Base-by-base conservation (phyloP, 257 asterid genomes). In the Solanum virginianum region DNA sequence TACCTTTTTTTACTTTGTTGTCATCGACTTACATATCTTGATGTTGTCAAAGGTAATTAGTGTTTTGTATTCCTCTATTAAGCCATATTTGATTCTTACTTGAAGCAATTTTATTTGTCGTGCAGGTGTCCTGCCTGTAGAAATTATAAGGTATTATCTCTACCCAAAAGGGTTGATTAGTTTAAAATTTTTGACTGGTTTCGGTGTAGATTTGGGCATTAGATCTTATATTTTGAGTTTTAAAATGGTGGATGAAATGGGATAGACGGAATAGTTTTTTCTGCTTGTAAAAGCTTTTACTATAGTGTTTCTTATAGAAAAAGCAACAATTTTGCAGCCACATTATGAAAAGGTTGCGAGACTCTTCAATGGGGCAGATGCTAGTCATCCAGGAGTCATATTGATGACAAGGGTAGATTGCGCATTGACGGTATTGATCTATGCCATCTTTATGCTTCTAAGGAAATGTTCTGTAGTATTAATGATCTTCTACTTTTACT, bases 101-200 rank as follows among this genome's bases (percentile, higher is more conserved):
- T 72, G 63, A 80, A 84, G 24, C 71, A 80, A 75, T 83, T 16
- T 84, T 29, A 36, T 84, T 85, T 84, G 36, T 86, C 71, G 91
- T 90, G 88, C 94, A 96, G 99, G 99, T 96, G 99, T 86, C 99
- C 99, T 22, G 98, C 99, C 87, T 96, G 99, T 92, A 93, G 97
- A 88, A 96, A 96, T 85, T 96, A 94, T 90, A 96, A 94, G 99
- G 99, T 94, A 89, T 69, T 32, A 8, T 14, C 77, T 69, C 51
- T 36, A 36, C 77, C 51, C 8, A 69, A 8, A 36, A 4, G 22
- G 77, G 43, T 55, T 69, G 51, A 69, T 16, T 14, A 3, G 51
- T 16, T 36, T 15, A 9, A 36, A 0, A 36, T 1, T 4, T 16
- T 69, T 69, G 26, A 17, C 24, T 8, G 1, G 47, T 68, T 26